Evolutionary conservation across 345 rosid genomes (phyloP).

Genomic region (Eucalyptus polybractea): DNA sequence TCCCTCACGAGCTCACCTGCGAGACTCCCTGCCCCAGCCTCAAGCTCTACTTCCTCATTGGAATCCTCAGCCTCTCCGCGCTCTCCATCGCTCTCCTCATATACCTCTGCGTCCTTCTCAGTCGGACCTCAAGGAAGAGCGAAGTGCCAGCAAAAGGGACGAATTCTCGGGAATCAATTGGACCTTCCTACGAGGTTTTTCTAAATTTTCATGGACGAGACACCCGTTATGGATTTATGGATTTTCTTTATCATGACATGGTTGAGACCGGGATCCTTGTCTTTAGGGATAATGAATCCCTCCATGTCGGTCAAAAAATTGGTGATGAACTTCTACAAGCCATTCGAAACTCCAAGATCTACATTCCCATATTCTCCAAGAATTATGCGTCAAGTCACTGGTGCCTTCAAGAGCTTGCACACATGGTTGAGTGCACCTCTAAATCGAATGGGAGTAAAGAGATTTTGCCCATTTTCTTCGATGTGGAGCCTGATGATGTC

Average conservation of each 20-base stretch:
- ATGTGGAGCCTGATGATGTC: neutral
- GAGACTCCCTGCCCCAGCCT: too few relatives aligned
- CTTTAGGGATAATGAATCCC: neutral
- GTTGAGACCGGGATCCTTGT: neutral
- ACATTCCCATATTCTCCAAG: neutral
- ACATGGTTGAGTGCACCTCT: neutral
- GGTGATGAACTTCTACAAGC: neutral
- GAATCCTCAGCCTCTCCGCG: constrained; percentile 6
- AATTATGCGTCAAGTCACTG: neutral
- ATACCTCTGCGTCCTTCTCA: constrained; percentile 25
- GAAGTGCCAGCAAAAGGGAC: neutral
- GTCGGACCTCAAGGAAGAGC: constrained; percentile 32
- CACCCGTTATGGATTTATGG: neutral
- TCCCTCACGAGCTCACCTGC: too few relatives aligned
- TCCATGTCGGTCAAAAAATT: neutral
- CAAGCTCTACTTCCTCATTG: too few relatives aligned
- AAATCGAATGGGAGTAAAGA: neutral
- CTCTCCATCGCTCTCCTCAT: constrained; percentile 14
- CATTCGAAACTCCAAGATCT: neutral
- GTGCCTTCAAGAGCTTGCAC: neutral
- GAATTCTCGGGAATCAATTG: neutral
- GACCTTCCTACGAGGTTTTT: neutral
- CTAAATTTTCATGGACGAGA: constrained; percentile 16
- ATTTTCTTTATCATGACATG: neutral
- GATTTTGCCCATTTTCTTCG: neutral